Base-by-base conservation (phyloP, 2,329 filamentous ascomycete genomes). In the Fusarium buxicola region DNA sequence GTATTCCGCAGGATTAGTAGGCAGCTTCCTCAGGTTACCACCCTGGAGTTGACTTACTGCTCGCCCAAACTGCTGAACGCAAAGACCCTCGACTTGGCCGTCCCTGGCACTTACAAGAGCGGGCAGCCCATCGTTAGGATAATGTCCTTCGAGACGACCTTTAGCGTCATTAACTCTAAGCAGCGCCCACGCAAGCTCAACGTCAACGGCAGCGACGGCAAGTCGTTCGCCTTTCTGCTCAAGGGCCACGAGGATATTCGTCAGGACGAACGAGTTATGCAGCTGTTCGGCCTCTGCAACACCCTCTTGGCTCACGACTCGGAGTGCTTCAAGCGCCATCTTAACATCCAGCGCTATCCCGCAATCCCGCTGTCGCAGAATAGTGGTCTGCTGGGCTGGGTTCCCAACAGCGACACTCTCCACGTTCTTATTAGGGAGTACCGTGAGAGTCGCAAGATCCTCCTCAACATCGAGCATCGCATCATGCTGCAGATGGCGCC, bases 401-500 rank as follows among this genome's bases (percentile, higher is more conserved):
- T 99, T 18, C 94, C 92, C 10, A 97, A 99, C 80, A 97, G 92
- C 72, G 95, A 99, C 75, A 99, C 96, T 0, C 82, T 99, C 13
- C 96, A 99, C 74, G 92, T 97, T 15, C 85, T 99, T 41, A 99
- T 99, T 72, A 88, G 95, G 64, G 95, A 99, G 75, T 99, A 99
- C 74, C 91, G 95, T 61, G 96, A 99, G 76, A 96, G 91, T 68
- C 89, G 95, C 51, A 97, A 97, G 80, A 99, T 99, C 65, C 81
- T 99, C 34, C 89, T 99, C 67, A 99, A 99, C 73, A 99, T 99
- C 65, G 95, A 99, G 79, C 95, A 99, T 75, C 91, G 96, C 38
- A 99, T 99, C 75, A 99, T 99, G 95, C 82, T 99, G 54, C 96
- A 99, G 76, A 99, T 99, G 95, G 95, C 95, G 21, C 96, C 95